These are phyloP conservation scores for Monosporascus ibericus DNA, from an alignment of 2,329 filamentous ascomycete genomes.

Conservation along the genomic window DNA sequence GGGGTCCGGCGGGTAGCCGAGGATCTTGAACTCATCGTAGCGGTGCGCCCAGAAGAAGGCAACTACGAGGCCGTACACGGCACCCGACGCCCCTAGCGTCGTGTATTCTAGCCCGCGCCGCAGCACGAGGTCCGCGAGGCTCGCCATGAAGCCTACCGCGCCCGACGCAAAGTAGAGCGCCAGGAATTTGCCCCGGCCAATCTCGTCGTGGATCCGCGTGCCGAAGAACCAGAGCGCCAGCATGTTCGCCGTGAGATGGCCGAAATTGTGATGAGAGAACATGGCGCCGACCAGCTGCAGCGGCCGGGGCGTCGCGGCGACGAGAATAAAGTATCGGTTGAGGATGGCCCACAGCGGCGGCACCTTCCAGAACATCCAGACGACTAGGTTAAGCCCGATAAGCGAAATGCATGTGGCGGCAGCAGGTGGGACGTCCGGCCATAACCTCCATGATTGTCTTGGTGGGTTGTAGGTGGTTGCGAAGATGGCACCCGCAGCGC, in stretches of 20 bases:
- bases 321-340: conserved; percentile 62
- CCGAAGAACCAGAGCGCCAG: conserved; percentile 60
- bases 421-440: conserved; percentile 55
- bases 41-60: conserved; percentile 57
- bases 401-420: conserved; percentile 59
- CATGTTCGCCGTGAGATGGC: conserved; percentile 62
- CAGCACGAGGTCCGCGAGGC: conserved; percentile 45
- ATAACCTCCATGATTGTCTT: conserved; percentile 41
- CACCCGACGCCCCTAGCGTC: conserved; percentile 62
- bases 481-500: conserved; percentile 37
- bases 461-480: conserved; percentile 48
- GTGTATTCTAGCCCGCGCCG: conserved; percentile 39
- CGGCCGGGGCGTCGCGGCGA: conserved; percentile 59
- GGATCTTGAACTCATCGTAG: conserved; percentile 49
- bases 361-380: conserved; percentile 55
- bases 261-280: conserved; percentile 61
- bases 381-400: conserved; percentile 50
- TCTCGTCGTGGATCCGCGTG: conserved; percentile 60
- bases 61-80: conserved; percentile 53
- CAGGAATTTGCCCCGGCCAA: conserved; percentile 63
- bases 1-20: conserved; percentile 50
- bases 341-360: conserved; percentile 60
- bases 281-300: conserved; percentile 55
- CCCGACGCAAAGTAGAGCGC: conserved; percentile 59
- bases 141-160: conserved; percentile 51